Evolutionary conservation across 176 grass and related monocot species (phyloP).

Genomic region (Phragmites australis): DNA sequence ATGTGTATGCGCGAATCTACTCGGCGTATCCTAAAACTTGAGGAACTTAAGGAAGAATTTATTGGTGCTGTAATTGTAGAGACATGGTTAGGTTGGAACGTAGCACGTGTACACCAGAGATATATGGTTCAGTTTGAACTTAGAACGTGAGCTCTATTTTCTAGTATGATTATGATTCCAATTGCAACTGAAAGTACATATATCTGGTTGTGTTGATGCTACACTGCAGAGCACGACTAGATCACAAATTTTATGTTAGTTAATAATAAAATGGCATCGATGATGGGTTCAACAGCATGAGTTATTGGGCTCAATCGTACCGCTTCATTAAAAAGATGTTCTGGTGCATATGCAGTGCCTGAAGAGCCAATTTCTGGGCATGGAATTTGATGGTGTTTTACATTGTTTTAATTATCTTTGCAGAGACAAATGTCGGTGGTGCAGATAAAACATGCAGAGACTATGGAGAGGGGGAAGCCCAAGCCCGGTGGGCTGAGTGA

Average conservation of each 20-base stretch:
- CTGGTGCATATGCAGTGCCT: not conserved
- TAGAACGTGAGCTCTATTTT: not conserved
- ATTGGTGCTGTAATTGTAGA: not conserved
- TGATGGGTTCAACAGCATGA: not conserved
- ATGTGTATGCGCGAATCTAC: not conserved
- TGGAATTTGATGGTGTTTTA: conserved; percentile 10
- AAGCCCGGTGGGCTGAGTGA: conserved; percentile 91
- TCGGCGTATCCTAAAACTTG: not conserved
- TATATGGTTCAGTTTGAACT: not conserved
- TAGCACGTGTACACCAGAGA: not conserved
- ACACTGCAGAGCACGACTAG: not conserved
- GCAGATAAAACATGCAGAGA: conserved; percentile 85
- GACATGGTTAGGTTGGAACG: not conserved
- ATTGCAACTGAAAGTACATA: not conserved
- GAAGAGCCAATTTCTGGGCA: not conserved
- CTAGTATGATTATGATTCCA: not conserved
- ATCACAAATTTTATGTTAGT: not conserved
- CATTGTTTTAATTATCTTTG: conserved; percentile 31
- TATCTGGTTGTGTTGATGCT: not conserved
- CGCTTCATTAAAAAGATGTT: not conserved
- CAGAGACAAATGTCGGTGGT: conserved; percentile 99
- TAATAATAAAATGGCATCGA: not conserved
- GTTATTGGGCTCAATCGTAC: not conserved
- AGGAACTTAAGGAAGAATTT: not conserved
- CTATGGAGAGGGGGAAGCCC: conserved; percentile 94